phyloP scores from a whole-genome alignment of 2,329 filamentous ascomycete genomes.

The Colletotrichum sojae region DNA sequence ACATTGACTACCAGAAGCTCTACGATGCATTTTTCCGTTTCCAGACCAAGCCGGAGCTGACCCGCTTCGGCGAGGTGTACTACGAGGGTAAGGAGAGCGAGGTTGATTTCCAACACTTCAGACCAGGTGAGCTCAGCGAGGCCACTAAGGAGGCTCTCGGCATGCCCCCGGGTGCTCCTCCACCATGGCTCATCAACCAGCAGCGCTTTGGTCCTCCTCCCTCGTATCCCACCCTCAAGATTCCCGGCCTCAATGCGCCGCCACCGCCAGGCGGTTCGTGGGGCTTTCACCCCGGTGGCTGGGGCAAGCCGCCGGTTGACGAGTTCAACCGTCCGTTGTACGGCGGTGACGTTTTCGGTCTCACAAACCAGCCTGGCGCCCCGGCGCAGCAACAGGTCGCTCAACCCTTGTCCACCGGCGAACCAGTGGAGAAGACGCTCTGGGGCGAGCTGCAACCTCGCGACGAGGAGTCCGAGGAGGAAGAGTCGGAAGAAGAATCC shows the following conservation, averaged over 20 bases:
- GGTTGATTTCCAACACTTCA: slow-evolving; percentile 91
- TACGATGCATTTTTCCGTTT: slow-evolving; percentile 99
- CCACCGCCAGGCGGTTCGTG: slow-evolving; percentile 90
- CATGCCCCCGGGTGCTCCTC: slow-evolving; percentile 92
- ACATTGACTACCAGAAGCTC: slow-evolving; percentile 98
- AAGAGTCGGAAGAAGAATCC: slow-evolving; percentile 80
- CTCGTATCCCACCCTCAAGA: slow-evolving; percentile 94
- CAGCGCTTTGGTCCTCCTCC: slow-evolving; percentile 94
- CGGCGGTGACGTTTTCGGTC: slow-evolving; percentile 94
- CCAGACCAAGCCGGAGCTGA: slow-evolving; percentile 95
- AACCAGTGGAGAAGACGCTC: slow-evolving; percentile 86
- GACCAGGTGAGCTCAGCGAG: slow-evolving; percentile 91
- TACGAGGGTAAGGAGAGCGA: slow-evolving; percentile 99
- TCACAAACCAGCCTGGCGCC: slow-evolving; percentile 65
- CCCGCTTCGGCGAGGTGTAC: slow-evolving; percentile 98
- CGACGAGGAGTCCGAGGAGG: slow-evolving; percentile 81
- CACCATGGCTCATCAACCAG: slow-evolving; percentile 97
- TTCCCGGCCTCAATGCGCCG: slow-evolving; percentile 93
- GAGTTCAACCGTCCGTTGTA: slow-evolving; percentile 93
- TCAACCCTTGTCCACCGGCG: slow-evolving; percentile 66
- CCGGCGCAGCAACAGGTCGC: slow-evolving; percentile 50
- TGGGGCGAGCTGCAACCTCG: slow-evolving; percentile 94
- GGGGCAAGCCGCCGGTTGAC: slow-evolving; percentile 95
- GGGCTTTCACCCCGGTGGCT: slow-evolving; percentile 96
- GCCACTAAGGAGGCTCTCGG: slow-evolving; percentile 92